A percentile compares a stretch with the other conserved stretches of the same genome.
phyloP scores from a whole-genome alignment of 1,139 yeast genomes.

The Candida sp. region DNA sequence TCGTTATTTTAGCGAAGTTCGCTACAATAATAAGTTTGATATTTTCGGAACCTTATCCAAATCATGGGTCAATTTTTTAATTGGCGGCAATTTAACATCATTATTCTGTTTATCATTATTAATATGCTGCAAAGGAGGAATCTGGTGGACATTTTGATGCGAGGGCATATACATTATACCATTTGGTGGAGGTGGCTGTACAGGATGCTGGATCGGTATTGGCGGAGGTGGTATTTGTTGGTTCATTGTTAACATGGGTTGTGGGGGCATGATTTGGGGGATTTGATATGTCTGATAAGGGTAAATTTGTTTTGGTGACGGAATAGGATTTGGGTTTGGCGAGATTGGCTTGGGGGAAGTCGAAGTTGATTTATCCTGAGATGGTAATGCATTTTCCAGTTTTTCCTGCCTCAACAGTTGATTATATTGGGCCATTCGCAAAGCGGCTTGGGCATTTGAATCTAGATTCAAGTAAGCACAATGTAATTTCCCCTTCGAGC shows the following conservation, averaged over 20 bases:
- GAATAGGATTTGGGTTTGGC: not conserved
- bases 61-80: constrained; percentile 12
- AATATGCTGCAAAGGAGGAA: constrained; percentile 4
- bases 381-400: constrained; percentile 12
- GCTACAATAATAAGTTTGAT: constrained; percentile 23
- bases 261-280: constrained; percentile 5
- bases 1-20: no score
- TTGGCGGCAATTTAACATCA: constrained; percentile 21
- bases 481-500: constrained; percentile 54
- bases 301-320: not conserved
- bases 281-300: constrained; percentile 1
- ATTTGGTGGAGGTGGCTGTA: constrained; percentile 4
- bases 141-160: not conserved
- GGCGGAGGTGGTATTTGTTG: constrained; percentile 1
- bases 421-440: constrained; percentile 50
- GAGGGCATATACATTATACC: not conserved
- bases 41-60: constrained; percentile 26
- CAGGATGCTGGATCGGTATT: not conserved
- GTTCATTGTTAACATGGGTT: not conserved
- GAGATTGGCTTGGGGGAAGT: constrained; percentile 1
- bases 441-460: constrained; percentile 47
- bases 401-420: constrained; percentile 37
- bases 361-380: constrained; percentile 1
- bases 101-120: not conserved
- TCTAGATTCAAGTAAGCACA: constrained; percentile 54